Percentiles rank a stretch among this genome's conserved stretches.
Conservation (phyloP, 306 rosid genomes). For the Biancaea sappan region DNA sequence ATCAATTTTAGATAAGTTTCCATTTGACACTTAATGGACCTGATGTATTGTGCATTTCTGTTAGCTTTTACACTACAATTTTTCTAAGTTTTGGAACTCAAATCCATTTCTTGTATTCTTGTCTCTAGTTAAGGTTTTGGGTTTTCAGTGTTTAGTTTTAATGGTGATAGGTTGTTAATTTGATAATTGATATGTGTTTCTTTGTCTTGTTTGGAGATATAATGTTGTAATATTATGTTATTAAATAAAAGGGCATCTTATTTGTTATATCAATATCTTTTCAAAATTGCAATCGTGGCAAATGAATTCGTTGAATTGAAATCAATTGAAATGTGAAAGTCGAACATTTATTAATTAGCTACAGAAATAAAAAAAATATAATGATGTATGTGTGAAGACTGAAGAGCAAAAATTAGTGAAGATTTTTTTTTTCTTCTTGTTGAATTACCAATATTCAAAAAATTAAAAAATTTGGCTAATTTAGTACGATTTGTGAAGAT, state of each 20-base stretch:
- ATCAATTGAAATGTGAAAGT: no score
- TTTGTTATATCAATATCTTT: background rate
- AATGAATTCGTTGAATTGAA: background rate
- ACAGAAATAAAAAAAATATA: no score
- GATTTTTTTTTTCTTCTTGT: no score
- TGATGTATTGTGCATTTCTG: background rate
- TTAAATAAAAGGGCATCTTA: constrained; percentile 9
- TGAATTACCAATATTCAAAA: no score
- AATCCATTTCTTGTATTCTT: background rate
- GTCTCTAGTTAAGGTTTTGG: background rate
- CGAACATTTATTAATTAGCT: no score
- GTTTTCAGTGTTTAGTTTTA: background rate
- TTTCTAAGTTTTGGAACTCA: background rate
- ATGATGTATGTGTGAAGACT: no score
- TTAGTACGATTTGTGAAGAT: no score
- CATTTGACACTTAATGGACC: background rate
- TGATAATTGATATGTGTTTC: no score
- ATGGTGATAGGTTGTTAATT: background rate
- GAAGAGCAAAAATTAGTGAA: no score
- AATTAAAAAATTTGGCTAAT: no score
- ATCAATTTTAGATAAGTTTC: background rate
- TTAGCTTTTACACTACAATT: background rate
- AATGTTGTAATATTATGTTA: background rate
- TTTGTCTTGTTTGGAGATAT: background rate
- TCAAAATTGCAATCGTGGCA: background rate